Evolutionary conservation across 2,329 filamentous ascomycete genomes (phyloP).

Genomic region (Colletotrichum incanum): DNA sequence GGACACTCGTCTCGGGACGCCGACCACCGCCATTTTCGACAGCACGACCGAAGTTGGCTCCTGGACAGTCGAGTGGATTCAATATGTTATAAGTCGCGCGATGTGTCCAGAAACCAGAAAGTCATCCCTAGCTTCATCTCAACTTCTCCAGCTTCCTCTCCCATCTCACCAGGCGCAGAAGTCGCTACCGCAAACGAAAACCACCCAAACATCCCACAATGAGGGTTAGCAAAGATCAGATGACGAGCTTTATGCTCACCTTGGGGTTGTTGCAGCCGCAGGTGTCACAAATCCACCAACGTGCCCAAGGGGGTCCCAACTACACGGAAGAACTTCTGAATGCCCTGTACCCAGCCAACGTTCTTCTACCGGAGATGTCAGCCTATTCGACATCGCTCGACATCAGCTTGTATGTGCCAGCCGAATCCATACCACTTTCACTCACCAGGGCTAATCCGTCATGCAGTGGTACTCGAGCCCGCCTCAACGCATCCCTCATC

Average conservation of each 20-base stretch:
- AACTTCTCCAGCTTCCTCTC: no score
- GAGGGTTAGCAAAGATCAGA: neutral
- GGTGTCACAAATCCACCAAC: neutral
- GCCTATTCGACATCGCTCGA: neutral
- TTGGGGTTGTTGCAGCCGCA: neutral
- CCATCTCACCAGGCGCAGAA: no score
- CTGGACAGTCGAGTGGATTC: no score
- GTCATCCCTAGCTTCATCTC: no score
- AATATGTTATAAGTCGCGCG: no score
- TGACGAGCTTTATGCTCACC: neutral
- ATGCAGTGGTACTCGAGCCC: neutral
- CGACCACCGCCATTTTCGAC: no score
- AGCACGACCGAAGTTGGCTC: no score
- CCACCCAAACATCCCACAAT: no score
- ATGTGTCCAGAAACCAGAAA: no score
- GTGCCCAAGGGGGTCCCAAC: neutral
- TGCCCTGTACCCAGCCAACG: neutral
- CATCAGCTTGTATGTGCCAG: neutral
- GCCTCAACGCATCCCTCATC: neutral
- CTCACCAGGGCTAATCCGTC: neutral
- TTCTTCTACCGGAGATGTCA: neutral
- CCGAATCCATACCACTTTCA: no score
- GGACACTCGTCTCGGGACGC: no score
- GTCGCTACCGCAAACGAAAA: no score
- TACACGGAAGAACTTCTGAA: conserved; percentile 7